Conservation (phyloP, 2,329 filamentous ascomycete genomes). For the Botrytis deweyae region DNA sequence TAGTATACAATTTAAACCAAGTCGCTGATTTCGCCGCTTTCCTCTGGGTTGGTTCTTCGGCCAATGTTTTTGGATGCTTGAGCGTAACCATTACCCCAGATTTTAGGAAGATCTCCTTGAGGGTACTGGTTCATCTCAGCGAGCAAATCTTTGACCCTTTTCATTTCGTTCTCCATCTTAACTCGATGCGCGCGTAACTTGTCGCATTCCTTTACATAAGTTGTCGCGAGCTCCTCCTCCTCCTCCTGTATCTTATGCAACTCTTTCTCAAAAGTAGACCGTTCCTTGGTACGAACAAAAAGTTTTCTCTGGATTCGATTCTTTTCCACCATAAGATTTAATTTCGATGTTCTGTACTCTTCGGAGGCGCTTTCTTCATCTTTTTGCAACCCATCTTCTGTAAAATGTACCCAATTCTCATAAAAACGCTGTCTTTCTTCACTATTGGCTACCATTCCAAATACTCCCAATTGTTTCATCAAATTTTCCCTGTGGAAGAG, state of each 20-base stretch:
- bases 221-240: neutral
- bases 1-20: neutral
- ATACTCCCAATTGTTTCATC: neutral
- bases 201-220: neutral
- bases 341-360: neutral
- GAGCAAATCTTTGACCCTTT: neutral
- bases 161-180: neutral
- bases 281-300: neutral
- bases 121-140: neutral
- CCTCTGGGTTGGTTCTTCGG: neutral
- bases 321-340: neutral
- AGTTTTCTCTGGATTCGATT: neutral
- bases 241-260: neutral
- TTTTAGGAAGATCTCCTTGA: neutral
- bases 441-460: neutral
- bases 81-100: neutral
- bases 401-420: neutral
- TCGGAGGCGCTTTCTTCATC: no score
- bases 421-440: neutral
- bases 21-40: neutral
- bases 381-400: no score
- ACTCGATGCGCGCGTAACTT: neutral
- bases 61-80: neutral
- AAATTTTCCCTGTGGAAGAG: neutral
- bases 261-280: neutral